phyloP scores from a whole-genome alignment of 1,284 basidiomycete genomes.

The Pyrrhoderma lamaoense region DNA sequence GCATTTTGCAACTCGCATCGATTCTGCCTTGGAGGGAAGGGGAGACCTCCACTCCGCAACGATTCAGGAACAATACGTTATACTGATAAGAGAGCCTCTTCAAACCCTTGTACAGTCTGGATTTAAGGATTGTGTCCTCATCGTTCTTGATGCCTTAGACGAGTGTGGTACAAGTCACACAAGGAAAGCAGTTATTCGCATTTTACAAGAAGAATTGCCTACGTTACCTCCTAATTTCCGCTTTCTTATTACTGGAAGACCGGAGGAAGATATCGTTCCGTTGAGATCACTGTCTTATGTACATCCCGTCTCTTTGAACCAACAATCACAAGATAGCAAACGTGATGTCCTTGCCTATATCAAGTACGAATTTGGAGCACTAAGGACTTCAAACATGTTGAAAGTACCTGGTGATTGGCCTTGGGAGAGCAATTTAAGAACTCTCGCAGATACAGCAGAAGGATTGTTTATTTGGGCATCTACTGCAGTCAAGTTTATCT shows the following conservation, averaged over 20 bases:
- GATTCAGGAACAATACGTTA: no score
- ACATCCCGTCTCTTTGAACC: no score
- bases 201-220: not conserved
- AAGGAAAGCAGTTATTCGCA: not conserved
- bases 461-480: conserved; percentile 27
- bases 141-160: conserved; percentile 16
- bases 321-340: no score
- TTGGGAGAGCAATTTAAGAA: conserved; percentile 16
- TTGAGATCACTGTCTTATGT: no score
- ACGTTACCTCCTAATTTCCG: not conserved
- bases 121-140: not conserved
- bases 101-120: not conserved
- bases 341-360: no score
- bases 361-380: no score
- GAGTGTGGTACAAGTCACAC: conserved; percentile 4
- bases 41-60: no score
- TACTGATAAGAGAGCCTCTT: not conserved
- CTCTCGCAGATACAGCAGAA: conserved; percentile 21
- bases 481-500: conserved; percentile 24
- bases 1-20: not conserved
- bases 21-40: no score
- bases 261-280: not conserved
- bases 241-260: not conserved
- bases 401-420: not conserved
- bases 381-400: no score